Base-by-base conservation (phyloP, 2,329 filamentous ascomycete species). In the Metarhizium rileyi region DNA sequence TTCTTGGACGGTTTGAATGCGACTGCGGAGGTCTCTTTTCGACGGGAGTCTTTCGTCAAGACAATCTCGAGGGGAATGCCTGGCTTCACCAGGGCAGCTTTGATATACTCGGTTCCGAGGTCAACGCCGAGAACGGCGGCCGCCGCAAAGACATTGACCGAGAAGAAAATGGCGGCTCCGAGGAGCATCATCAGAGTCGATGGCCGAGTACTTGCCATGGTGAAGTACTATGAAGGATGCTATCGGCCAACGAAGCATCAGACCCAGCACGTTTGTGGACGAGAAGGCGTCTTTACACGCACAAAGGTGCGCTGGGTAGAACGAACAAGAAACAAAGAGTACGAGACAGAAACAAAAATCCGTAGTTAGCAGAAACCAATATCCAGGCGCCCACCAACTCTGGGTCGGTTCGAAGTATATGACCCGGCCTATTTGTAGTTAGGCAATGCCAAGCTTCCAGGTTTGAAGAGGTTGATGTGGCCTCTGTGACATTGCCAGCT, bases 11-110 rank as follows among this genome's bases (percentile, higher is more conserved):
- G 89, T 71, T 98, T 97, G 73, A 98, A 97, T 41, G 89, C 86
- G 58, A 98, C 83, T 40, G 90, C 90, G 2, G 90, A 88, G 23
- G 80, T 80, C 67, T 98, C 93, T 75, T 98, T 98, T 63, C 93
- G 86, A 68, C 95, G 87, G 27, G 93, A 96, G 71, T 98, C 93
- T 67, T 97, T 98, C 27, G 90, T 96, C 50, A 96, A 79, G 66
- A 98, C 91, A 57, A 98, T 97, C 58, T 98, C 93, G 64, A 98
- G 87, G 10, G 93, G 93, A 47, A 95, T 91, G 53, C 93, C 93
- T 2, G 93, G 93, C 72, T 97, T 97, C 54, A 98, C 91, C 40
- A 98, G 80, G 14, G 87, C 84, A 26, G 91, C 91, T 74, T 97
- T 98, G 72, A 98, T 87, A 71, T 95, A 96, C 67, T 95, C 89